Evolutionary conservation across 108 stramenopile genomes (phyloP).

Genomic region (Cyclotella sp.): DNA sequence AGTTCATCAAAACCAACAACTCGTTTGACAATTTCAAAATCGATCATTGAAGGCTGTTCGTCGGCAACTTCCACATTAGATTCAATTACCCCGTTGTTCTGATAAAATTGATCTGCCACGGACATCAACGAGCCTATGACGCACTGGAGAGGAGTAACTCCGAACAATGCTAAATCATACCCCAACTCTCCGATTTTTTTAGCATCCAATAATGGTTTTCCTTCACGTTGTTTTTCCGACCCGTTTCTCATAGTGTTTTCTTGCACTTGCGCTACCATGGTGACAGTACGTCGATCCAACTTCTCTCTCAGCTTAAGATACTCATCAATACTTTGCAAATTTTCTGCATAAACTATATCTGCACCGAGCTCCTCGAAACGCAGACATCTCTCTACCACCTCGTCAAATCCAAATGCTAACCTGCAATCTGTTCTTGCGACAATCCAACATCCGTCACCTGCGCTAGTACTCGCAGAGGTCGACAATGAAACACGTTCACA

Average conservation of each 20-base stretch:
- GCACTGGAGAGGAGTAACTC: conserved; percentile 64
- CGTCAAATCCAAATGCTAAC: conserved; percentile 59
- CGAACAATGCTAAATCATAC: conserved; percentile 62
- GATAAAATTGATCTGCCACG: conserved; percentile 8
- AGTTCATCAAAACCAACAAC: conserved; percentile 62
- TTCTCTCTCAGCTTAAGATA: conserved; percentile 46
- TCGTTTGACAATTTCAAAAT: conserved; percentile 50
- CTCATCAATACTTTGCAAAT: conserved; percentile 57
- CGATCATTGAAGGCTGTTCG: conserved; percentile 27
- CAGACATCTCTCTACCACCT: conserved; percentile 60
- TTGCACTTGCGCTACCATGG: conserved; percentile 68
- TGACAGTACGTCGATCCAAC: conserved; percentile 41
- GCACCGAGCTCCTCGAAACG: conserved; percentile 64
- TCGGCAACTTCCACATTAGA: neutral
- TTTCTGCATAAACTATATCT: conserved; percentile 66
- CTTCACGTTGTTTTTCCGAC: neutral
- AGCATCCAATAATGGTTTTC: conserved; percentile 32
- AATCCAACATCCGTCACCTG: conserved; percentile 44
- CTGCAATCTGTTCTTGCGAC: conserved; percentile 66
- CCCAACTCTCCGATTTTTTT: conserved; percentile 54
- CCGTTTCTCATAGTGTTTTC: neutral
- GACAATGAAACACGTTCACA: neutral
- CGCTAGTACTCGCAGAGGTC: neutral
- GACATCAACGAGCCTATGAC: conserved; percentile 29
- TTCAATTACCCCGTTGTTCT: neutral